Conservation (phyloP, 306 rosid genomes). For the Dryas drummondii region DNA sequence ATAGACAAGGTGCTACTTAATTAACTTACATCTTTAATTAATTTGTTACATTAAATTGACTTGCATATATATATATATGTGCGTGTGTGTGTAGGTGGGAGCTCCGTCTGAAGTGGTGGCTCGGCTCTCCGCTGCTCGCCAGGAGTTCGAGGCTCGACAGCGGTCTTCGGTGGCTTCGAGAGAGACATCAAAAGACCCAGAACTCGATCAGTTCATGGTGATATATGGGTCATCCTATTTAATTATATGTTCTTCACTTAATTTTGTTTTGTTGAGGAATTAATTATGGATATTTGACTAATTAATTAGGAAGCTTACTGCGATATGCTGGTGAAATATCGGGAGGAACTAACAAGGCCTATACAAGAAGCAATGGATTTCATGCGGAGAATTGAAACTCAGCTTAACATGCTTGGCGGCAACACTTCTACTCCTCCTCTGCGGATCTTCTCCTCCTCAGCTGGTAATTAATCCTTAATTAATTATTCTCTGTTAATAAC, state of each 20-base stretch:
- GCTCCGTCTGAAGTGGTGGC: slow-evolving; percentile 90
- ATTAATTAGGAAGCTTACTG: slow-evolving; percentile 76
- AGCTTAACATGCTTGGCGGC: slow-evolving; percentile 68
- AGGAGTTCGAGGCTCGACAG: slow-evolving; percentile 76
- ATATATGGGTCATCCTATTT: neutral
- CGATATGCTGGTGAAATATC: slow-evolving; percentile 91
- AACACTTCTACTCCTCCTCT: slow-evolving; percentile 38
- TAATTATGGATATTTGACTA: neutral
- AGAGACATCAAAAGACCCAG: slow-evolving; percentile 78
- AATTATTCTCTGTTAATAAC: no score
- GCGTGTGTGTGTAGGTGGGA: slow-evolving; percentile 53
- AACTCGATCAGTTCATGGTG: slow-evolving; percentile 98
- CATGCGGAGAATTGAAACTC: slow-evolving; percentile 80
- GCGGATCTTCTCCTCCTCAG: slow-evolving; percentile 50
- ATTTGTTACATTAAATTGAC: no score
- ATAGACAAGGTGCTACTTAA: no score
- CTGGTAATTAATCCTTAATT: slow-evolving; percentile 40
- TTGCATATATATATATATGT: neutral
- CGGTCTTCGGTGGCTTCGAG: slow-evolving; percentile 60
- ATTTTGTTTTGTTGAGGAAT: neutral
- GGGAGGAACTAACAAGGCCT: slow-evolving; percentile 89
- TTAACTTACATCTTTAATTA: no score
- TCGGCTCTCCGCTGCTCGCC: slow-evolving; percentile 62
- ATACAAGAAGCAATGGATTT: slow-evolving; percentile 96
- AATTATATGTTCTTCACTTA: neutral